Evolutionary conservation across 495 filamentous ascomycete species (phyloP), one percentile per base, ranked within the genome.

Genomic region (Tuber umbilicatum): DNA sequence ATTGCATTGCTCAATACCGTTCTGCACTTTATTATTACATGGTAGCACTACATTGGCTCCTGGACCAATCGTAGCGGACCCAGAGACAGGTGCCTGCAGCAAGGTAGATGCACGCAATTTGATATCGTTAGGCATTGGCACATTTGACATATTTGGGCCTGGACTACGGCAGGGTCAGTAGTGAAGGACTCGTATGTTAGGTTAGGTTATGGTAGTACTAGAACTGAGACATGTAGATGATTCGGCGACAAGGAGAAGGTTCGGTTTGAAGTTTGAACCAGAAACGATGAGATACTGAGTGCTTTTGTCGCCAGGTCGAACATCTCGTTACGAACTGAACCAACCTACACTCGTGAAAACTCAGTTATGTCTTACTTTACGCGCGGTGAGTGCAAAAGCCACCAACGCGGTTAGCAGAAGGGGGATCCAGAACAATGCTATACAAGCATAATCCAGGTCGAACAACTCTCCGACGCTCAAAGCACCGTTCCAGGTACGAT

Each of bases 21-120:
- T 64, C 55, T 64, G 55, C 55, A 64, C 55, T 64, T 64, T 64
- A 64, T 31, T 35, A 64, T 31, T 35, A 64, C 55, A 64, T 35
- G 55, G 55, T 64, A 64, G 55, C 55, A 64, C 55, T 6, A 64
- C 55, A 64, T 64, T 17, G 27, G 4, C 55, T 16, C 27, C 27
- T 17, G 2, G 27, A 64, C 55, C 55, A 64, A 64, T 64, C 55
- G 55, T 64, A 64, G 55, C 55, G 17, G 9, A 16, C 17, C 1
- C 14, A 64, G 12, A 17, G 27, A 64, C 35, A 64, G 55, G 55
- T 64, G 55, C 55, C 55, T 64, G 55, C 55, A 35, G 55, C 55
- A 64, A 12, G 27, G 55, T 3, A 64, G 55, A 64, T 64, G 55
- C 55, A 64, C 55, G 55, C 55, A 31, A 64, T 27, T 64, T 64